Evolutionary conservation across 2,329 filamentous ascomycete genomes (phyloP).

Genomic region (Epichloe coenophiala): DNA sequence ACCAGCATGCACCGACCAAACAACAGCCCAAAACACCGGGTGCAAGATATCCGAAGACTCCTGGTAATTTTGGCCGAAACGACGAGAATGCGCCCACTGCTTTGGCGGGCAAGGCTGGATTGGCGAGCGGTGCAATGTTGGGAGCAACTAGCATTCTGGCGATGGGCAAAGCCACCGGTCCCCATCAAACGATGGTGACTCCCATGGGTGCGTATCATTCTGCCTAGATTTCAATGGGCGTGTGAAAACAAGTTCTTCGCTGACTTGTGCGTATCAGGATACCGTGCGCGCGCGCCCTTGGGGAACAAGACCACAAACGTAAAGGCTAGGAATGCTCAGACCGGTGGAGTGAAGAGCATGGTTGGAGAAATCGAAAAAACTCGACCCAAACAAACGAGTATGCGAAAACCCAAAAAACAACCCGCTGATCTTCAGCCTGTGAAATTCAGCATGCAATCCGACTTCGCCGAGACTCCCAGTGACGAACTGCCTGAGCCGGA

Average conservation of each 20-base stretch:
- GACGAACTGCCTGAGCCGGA: constrained; percentile 78
- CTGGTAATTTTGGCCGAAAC: constrained; percentile 61
- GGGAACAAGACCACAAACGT: constrained; percentile 96
- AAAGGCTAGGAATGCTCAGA: constrained; percentile 58
- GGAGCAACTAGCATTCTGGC: constrained; percentile 33
- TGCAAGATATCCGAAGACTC: constrained; percentile 65
- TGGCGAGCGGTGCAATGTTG: constrained; percentile 43
- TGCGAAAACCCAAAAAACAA: constrained; percentile 45
- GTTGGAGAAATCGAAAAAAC: constrained; percentile 47
- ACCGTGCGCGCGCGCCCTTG: constrained; percentile 60
- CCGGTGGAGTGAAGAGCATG: constrained; percentile 47
- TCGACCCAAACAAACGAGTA: constrained; percentile 42
- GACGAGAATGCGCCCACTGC: constrained; percentile 59
- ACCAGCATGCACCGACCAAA: constrained; percentile 65
- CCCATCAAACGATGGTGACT: constrained; percentile 53
- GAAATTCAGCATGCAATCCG: constrained; percentile 50
- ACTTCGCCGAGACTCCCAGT: constrained; percentile 29
- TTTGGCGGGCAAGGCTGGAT: constrained; percentile 27
- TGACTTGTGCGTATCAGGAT: constrained; percentile 12
- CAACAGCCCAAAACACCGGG: constrained; percentile 73
- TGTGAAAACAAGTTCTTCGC: neutral
- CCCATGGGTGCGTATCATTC: constrained; percentile 53
- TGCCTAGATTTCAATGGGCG: neutral
- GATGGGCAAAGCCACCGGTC: constrained; percentile 30
- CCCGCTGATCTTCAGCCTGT: constrained; percentile 37